Evolutionary conservation across 306 rosid species (phyloP).

Genomic region (Begonia fuchsioides): DNA sequence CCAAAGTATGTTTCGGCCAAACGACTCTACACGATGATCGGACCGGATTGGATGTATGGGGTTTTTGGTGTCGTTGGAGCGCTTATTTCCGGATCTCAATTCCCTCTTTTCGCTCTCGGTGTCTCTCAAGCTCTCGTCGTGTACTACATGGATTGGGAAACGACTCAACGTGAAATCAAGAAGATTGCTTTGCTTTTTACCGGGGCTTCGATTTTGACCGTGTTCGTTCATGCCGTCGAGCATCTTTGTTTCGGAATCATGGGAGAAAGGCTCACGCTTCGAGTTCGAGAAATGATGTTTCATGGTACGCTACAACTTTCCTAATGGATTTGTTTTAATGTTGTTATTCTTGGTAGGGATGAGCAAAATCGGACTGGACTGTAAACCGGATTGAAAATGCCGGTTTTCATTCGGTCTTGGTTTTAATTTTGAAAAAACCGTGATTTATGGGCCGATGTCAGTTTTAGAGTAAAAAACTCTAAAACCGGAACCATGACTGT

Average conservation of each 20-base stretch:
- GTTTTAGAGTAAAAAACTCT: too few relatives aligned
- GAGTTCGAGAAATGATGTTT: slow-evolving; percentile 80
- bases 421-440: too few relatives aligned
- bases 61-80: slow-evolving; percentile 59
- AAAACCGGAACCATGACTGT: too few relatives aligned
- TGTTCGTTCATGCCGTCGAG: slow-evolving; percentile 65
- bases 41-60: slow-evolving; percentile 83
- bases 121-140: slow-evolving; percentile 89
- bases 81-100: slow-evolving; percentile 82
- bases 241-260: slow-evolving; percentile 88
- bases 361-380: too few relatives aligned
- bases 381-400: too few relatives aligned
- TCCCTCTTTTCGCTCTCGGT: slow-evolving; percentile 94
- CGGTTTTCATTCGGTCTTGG: too few relatives aligned
- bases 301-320: slow-evolving; percentile 31
- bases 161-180: slow-evolving; percentile 55
- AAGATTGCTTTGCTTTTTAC: slow-evolving; percentile 63
- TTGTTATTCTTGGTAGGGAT: too few relatives aligned
- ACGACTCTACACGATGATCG: slow-evolving; percentile 71
- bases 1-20: slow-evolving; percentile 32
- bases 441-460: too few relatives aligned
- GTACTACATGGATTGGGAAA: slow-evolving; percentile 90
- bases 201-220: slow-evolving; percentile 51
- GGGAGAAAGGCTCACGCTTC: slow-evolving; percentile 95
- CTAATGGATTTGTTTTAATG: too few relatives aligned